Evolutionary conservation across 2,329 filamentous ascomycete species (phyloP).

Genomic region (Lecanicillium sp.): DNA sequence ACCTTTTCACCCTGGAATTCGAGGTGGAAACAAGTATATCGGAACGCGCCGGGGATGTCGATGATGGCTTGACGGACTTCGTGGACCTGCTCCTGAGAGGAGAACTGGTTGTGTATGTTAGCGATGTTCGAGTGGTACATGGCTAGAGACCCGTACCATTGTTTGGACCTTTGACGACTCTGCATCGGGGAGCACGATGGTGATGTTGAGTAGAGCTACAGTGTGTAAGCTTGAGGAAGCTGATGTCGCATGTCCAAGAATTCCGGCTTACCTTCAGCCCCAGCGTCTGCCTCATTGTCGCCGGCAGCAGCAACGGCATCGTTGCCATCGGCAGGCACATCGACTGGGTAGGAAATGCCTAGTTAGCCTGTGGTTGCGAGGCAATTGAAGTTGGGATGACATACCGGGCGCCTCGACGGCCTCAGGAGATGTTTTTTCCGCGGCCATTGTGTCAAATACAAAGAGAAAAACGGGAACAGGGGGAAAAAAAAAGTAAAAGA

Average conservation of each 20-base stretch:
- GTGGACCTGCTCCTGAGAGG: constrained; percentile 90
- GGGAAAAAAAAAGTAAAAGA: not conserved
- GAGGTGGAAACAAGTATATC: constrained; percentile 98
- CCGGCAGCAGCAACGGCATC: constrained; percentile 17
- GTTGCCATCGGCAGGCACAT: constrained; percentile 17
- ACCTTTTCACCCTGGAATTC: constrained; percentile 82
- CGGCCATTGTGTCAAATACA: constrained; percentile 7
- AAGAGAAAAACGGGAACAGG: constrained; percentile 4
- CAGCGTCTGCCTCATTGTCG: constrained; percentile 20
- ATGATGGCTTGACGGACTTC: constrained; percentile 95
- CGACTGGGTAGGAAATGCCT: constrained; percentile 9
- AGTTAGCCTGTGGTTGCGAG: not conserved
- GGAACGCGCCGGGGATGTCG: constrained; percentile 85
- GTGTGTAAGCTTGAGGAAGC: constrained; percentile 12
- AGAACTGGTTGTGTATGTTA: constrained; percentile 52
- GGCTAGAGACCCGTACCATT: constrained; percentile 52
- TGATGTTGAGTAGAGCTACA: constrained; percentile 52
- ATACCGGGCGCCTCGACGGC: constrained; percentile 5
- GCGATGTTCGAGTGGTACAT: constrained; percentile 1
- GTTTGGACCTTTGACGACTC: constrained; percentile 69
- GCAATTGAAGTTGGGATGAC: not conserved
- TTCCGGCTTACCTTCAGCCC: constrained; percentile 23
- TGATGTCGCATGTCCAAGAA: constrained; percentile 5
- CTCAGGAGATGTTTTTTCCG: constrained; percentile 3
- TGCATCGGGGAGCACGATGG: constrained; percentile 73